These are phyloP conservation scores for Chrysochromulina parva DNA, from an alignment of 78 protist genomes.

Conservation along the genomic window DNA sequence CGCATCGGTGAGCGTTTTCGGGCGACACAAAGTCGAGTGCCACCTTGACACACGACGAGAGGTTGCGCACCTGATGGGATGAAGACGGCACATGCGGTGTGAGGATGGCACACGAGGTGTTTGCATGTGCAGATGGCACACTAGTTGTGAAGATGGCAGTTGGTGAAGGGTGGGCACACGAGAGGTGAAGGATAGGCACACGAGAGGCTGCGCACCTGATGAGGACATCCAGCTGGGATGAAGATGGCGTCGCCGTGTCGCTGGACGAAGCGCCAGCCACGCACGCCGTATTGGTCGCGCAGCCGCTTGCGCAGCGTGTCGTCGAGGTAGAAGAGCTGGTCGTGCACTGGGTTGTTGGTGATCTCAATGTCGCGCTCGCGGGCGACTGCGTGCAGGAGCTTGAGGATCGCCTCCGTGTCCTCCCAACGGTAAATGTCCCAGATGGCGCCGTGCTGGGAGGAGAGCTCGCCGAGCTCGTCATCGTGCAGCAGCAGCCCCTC, in stretches of 20 bases:
- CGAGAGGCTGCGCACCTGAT: not conserved
- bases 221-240: slow-evolving; percentile 21
- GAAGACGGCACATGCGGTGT: too few relatives aligned
- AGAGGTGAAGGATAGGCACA: too few relatives aligned
- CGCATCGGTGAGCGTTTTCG: slow-evolving; percentile 1
- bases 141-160: too few relatives aligned
- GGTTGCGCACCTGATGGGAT: not conserved
- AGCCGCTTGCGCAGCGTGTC: not conserved
- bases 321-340: slow-evolving; percentile 20
- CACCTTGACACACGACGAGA: slow-evolving; percentile 10
- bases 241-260: not conserved
- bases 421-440: not conserved
- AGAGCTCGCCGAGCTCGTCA: not conserved
- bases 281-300: not conserved
- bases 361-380: slow-evolving; percentile 15
- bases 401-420: not conserved
- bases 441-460: not conserved
- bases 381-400: slow-evolving; percentile 7
- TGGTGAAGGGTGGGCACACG: too few relatives aligned
- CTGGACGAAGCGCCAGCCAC: not conserved
- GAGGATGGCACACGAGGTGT: too few relatives aligned
- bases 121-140: too few relatives aligned
- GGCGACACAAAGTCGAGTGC: slow-evolving; percentile 19
- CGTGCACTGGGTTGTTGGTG: slow-evolving; percentile 12
- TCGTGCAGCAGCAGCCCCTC: not conserved